Evolutionary conservation across 176 grass and related monocot species (phyloP).

Genomic region (Oryza coarctata): DNA sequence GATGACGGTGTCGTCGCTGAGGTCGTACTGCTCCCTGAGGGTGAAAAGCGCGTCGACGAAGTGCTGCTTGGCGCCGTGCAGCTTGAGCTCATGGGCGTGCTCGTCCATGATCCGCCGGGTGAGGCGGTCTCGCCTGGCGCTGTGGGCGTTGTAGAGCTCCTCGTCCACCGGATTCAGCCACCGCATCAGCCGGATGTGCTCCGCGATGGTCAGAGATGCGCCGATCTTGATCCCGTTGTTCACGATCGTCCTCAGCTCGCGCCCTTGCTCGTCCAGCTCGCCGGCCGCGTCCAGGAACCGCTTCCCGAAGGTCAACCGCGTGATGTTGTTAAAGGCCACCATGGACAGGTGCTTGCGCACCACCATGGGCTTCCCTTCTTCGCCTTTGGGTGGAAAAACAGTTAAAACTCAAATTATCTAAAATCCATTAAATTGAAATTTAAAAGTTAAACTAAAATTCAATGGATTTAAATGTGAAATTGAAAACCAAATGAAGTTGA

Average conservation of each 20-base stretch:
- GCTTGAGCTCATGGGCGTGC: constrained; percentile 51
- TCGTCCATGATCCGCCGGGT: constrained; percentile 71
- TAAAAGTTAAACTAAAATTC: no score
- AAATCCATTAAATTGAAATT: no score
- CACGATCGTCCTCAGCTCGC: constrained; percentile 74
- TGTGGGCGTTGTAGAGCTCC: constrained; percentile 47
- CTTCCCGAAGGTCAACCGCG: constrained; percentile 78
- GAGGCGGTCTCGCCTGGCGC: constrained; percentile 43
- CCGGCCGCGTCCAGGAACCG: constrained; percentile 63
- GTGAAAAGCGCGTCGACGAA: constrained; percentile 71
- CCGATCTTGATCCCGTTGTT: constrained; percentile 69
- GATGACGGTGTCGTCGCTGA: constrained; percentile 69
- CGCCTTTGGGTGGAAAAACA: no score
- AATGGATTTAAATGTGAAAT: no score
- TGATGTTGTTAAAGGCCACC: constrained; percentile 80
- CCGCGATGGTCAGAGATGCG: constrained; percentile 60
- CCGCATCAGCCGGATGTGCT: constrained; percentile 47
- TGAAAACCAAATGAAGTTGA: no score
- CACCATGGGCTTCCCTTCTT: constrained; percentile 37
- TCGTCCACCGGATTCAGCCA: constrained; percentile 58
- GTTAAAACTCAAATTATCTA: no score
- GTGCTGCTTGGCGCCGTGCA: constrained; percentile 55
- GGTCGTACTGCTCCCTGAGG: constrained; percentile 57
- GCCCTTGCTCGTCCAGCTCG: constrained; percentile 61
- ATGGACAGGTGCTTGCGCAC: constrained; percentile 48